Conservation (phyloP, 441 rosid species). For the Populus hybrid region DNA sequence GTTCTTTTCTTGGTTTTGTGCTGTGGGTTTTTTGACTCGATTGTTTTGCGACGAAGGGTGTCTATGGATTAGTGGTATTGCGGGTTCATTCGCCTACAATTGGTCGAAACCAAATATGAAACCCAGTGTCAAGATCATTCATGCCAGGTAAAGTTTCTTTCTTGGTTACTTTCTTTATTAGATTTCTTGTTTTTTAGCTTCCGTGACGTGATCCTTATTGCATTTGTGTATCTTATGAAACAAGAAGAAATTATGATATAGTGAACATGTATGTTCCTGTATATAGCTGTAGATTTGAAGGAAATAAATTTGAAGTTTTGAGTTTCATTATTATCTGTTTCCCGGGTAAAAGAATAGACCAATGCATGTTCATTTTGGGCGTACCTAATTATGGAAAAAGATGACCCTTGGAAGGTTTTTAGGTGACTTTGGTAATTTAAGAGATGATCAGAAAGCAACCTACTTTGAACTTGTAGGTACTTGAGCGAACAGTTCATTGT, state of each 20-base stretch:
- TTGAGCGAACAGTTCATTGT: too few relatives aligned
- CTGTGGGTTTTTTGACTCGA: not conserved
- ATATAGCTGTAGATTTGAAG: not conserved
- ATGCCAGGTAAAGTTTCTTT: conserved; percentile 57
- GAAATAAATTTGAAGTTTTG: not conserved
- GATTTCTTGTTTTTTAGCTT: not conserved
- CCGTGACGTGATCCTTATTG: not conserved
- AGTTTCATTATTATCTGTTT: not conserved
- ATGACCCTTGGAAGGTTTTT: not conserved
- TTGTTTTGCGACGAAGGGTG: conserved; percentile 37
- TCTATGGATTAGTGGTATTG: conserved; percentile 84
- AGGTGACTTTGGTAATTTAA: not conserved
- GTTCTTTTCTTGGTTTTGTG: not conserved
- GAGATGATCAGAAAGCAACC: not conserved
- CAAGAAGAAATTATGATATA: not conserved
- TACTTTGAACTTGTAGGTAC: not conserved
- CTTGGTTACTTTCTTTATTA: not conserved
- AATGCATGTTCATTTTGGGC: not conserved
- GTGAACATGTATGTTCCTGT: not conserved
- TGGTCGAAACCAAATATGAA: conserved; percentile 95
- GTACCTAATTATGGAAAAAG: not conserved
- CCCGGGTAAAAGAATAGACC: not conserved
- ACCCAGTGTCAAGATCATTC: conserved; percentile 88
- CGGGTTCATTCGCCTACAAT: conserved; percentile 87
- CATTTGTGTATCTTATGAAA: not conserved